These are phyloP conservation scores for Cladosporium oxysporum DNA, from an alignment of 2,329 filamentous ascomycete genomes.

Conservation along the genomic window DNA sequence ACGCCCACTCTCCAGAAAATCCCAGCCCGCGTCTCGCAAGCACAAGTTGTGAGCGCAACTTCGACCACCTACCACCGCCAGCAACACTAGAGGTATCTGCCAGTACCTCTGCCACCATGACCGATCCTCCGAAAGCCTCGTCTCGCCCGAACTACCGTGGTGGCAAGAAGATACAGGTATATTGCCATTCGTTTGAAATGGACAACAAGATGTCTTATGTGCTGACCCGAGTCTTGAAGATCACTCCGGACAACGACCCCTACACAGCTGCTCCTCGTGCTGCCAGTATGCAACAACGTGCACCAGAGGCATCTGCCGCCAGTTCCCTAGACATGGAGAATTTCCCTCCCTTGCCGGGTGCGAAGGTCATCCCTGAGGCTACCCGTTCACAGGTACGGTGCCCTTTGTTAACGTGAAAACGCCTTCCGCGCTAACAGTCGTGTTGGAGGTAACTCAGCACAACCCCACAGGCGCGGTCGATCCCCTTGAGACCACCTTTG, in stretches of 20 bases:
- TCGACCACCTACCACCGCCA: not conserved
- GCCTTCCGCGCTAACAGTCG: not conserved
- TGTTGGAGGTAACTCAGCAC: not conserved
- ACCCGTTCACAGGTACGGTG: not conserved
- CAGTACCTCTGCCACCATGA: not conserved
- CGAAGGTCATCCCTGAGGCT: not conserved
- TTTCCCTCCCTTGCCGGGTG: not conserved
- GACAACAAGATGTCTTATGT: not conserved
- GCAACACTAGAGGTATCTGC: not conserved
- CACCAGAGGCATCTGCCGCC: not conserved
- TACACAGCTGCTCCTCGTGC: not conserved
- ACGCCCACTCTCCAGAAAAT: not conserved
- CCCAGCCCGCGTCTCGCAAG: not conserved
- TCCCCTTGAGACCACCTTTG: not conserved
- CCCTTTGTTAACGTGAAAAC: no score
- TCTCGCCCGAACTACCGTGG: no score
- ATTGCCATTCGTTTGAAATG: not conserved
- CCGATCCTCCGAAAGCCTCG: not conserved
- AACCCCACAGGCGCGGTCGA: not conserved
- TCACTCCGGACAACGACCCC: not conserved
- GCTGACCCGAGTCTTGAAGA: not conserved
- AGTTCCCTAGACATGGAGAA: accelerated
- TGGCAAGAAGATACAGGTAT: not conserved
- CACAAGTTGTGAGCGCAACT: not conserved
- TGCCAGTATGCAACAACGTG: not conserved